A percentile compares a stretch with the other conserved stretches of the same genome.
These are phyloP conservation scores for Pseudogymnoascus sp. DNA, from an alignment of 2,329 filamentous ascomycete genomes.

Conservation along the genomic window DNA sequence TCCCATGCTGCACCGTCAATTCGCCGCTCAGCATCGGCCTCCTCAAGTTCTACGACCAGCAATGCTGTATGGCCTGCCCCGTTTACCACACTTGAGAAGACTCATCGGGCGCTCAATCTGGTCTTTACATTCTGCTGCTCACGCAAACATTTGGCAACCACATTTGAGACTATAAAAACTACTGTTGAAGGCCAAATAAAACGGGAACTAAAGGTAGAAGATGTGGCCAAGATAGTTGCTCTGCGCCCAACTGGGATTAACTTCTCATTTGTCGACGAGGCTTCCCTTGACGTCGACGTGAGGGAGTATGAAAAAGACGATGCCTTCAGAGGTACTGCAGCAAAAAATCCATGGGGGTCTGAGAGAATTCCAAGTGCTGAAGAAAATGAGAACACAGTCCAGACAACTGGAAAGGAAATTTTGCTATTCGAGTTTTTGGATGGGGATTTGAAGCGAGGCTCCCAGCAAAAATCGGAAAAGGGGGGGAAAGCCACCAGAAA, in stretches of 20 bases:
- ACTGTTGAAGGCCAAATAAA: slow-evolving; percentile 79
- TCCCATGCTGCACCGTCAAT: slow-evolving; percentile 15
- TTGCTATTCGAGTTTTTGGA: slow-evolving; percentile 90
- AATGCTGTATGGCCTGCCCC: slow-evolving; percentile 56
- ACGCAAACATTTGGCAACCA: slow-evolving; percentile 84
- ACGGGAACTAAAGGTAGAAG: slow-evolving; percentile 59
- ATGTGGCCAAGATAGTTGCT: slow-evolving; percentile 74
- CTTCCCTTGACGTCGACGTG: slow-evolving; percentile 71
- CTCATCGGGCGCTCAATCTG: slow-evolving; percentile 78
- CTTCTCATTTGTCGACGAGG: slow-evolving; percentile 81
- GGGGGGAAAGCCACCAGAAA: slow-evolving; percentile 64
- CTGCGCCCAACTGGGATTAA: slow-evolving; percentile 70
- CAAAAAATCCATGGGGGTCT: slow-evolving; percentile 35
- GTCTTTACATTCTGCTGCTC: slow-evolving; percentile 94
- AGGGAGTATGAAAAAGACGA: slow-evolving; percentile 59
- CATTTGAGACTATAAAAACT: slow-evolving; percentile 77
- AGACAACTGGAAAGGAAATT: slow-evolving; percentile 49
- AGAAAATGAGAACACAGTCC: slow-evolving; percentile 21
- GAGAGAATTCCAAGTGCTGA: slow-evolving; percentile 32
- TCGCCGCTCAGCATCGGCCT: slow-evolving; percentile 15
- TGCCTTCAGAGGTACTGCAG: slow-evolving; percentile 48
- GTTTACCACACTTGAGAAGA: slow-evolving; percentile 65
- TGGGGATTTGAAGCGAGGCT: slow-evolving; percentile 78
- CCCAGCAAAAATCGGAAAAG: slow-evolving; percentile 49
- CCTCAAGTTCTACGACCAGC: slow-evolving; percentile 20